Percentiles rank a stretch among this genome's conserved stretches.
These are phyloP conservation scores for Monilinia polystroma DNA, from an alignment of 2,329 filamentous ascomycete genomes.

Conservation along the genomic window DNA sequence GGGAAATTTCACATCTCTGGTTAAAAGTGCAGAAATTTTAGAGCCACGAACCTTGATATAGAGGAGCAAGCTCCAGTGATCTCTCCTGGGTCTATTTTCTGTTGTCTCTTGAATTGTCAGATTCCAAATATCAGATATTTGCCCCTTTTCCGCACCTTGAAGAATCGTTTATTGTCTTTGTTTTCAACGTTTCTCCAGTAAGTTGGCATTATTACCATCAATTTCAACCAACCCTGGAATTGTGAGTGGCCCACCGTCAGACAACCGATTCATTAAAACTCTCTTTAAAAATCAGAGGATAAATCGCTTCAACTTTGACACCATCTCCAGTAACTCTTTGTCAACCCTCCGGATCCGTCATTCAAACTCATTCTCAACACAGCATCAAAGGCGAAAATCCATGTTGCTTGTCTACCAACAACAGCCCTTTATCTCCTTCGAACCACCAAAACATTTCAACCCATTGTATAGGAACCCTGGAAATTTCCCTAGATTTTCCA, in stretches of 20 bases:
- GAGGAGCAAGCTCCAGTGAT: background rate
- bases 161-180: background rate
- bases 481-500: background rate
- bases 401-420: background rate
- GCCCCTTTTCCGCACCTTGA: background rate
- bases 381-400: background rate
- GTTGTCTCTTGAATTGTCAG: background rate
- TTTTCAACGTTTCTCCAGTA: background rate
- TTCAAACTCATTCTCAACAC: background rate
- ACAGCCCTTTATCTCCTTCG: constrained; percentile 6
- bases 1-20: too few relatives aligned
- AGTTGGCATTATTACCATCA: too few relatives aligned
- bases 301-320: background rate
- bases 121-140: background rate
- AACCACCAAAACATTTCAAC: constrained; percentile 1
- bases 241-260: background rate
- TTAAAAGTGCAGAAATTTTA: background rate
- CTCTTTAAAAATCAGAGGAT: background rate
- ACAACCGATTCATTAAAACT: background rate
- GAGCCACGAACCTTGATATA: background rate
- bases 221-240: background rate
- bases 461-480: constrained; percentile 2
- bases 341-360: constrained; percentile 12
- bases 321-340: background rate
- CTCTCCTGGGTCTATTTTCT: background rate